These are phyloP conservation scores for Torulaspora gathmanii DNA, from an alignment of 805 yeast genomes.

Conservation along the genomic window DNA sequence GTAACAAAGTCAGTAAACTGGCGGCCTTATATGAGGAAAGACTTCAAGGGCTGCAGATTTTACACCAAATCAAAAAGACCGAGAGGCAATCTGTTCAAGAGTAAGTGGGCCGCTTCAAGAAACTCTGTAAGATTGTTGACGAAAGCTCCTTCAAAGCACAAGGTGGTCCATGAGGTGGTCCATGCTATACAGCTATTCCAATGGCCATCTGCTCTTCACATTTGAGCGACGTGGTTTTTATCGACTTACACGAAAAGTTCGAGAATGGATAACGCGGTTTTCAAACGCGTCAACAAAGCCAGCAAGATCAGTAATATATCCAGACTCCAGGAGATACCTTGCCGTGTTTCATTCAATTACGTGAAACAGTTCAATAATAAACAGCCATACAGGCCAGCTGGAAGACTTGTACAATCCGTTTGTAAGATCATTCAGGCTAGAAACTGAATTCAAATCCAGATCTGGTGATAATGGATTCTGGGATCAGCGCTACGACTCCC, in stretches of 20 bases:
- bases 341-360: neutral
- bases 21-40: constrained; percentile 63
- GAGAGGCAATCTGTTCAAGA: neutral
- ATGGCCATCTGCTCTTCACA: neutral
- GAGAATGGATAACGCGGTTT: neutral
- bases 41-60: constrained; percentile 37
- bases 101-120: neutral
- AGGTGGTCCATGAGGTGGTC: no score
- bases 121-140: no score
- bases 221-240: neutral
- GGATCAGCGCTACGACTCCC: constrained; percentile 10
- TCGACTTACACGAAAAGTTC: neutral
- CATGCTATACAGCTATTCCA: no score
- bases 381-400: neutral
- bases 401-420: neutral
- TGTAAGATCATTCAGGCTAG: neutral
- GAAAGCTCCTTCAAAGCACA: neutral
- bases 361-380: neutral
- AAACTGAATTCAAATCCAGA: neutral
- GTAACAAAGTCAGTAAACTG: constrained; percentile 56
- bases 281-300: neutral
- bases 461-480: constrained; percentile 9
- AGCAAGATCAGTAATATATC: no score
- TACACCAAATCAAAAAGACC: constrained; percentile 31
- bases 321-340: neutral